Conservation (phyloP, 2,329 filamentous ascomycete genomes). For the Coniochaeta sp. region DNA sequence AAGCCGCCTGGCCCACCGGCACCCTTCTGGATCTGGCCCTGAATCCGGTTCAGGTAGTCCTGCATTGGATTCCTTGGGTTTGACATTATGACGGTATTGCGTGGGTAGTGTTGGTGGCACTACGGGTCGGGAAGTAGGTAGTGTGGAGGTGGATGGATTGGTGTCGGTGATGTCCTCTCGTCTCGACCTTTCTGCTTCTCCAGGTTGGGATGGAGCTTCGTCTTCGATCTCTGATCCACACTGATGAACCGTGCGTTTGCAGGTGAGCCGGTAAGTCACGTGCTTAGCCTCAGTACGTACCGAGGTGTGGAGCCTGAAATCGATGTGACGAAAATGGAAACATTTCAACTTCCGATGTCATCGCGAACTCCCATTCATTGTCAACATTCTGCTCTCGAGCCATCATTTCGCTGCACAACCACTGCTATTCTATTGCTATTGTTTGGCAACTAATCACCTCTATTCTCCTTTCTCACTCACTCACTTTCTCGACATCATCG, state of each 20-base stretch:
- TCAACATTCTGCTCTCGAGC: no score
- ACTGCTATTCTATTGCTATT: no score
- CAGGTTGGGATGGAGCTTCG: conserved; percentile 2
- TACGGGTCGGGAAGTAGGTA: no score
- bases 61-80: conserved; percentile 32
- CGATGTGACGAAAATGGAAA: not conserved
- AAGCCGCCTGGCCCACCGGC: conserved; percentile 31
- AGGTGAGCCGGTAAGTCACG: not conserved
- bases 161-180: not conserved
- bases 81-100: conserved; percentile 20
- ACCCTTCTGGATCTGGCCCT: conserved; percentile 35
- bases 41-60: conserved; percentile 44
- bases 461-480: no score
- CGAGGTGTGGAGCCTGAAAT: not conserved
- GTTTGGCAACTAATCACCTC: no score
- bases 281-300: not conserved
- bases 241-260: not conserved
- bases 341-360: not conserved
- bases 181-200: not conserved
- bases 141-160: conserved; percentile 3
- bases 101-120: conserved; percentile 2
- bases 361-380: not conserved
- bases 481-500: not conserved
- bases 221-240: not conserved
- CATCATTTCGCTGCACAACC: no score